Evolutionary conservation across 106 monocot species (phyloP).

Genomic region (Apostasia shenzhenica): DNA sequence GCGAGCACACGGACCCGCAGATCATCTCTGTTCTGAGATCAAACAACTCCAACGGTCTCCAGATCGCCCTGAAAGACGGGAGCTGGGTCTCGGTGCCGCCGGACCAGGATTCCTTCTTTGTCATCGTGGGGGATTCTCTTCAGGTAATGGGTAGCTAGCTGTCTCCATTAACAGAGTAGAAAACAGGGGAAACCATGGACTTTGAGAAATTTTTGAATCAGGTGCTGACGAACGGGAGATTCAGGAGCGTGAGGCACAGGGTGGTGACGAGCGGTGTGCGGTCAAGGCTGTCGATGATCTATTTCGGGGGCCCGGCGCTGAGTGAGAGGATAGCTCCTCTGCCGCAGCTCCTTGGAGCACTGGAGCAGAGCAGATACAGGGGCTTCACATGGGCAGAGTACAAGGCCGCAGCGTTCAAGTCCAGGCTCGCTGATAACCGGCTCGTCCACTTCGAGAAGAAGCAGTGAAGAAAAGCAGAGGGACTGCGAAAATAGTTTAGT

Average conservation of each 20-base stretch:
- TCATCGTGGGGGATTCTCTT: conserved; percentile 59
- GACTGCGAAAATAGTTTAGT: neutral
- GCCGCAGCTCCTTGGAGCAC: conserved; percentile 30
- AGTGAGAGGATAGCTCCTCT: conserved; percentile 25
- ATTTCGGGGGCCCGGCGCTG: conserved; percentile 31
- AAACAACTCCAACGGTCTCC: conserved; percentile 27
- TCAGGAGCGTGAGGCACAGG: conserved; percentile 65
- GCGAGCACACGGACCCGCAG: conserved; percentile 60
- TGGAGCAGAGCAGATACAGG: conserved; percentile 42
- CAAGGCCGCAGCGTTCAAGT: conserved; percentile 47
- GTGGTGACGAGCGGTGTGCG: conserved; percentile 31
- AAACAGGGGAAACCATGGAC: neutral
- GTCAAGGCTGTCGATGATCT: conserved; percentile 57
- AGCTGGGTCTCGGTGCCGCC: conserved; percentile 53
- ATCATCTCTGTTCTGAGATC: conserved; percentile 40
- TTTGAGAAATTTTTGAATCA: conserved; percentile 9
- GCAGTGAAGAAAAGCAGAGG: neutral
- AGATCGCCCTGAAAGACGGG: conserved; percentile 52
- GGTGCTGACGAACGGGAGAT: conserved; percentile 70
- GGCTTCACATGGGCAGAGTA: conserved; percentile 79
- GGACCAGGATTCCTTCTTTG: conserved; percentile 53
- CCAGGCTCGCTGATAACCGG: conserved; percentile 53
- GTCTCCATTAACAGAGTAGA: neutral
- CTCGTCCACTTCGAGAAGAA: conserved; percentile 32
- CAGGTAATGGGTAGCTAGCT: neutral